phyloP scores from a whole-genome alignment of 371 early-diverging fungal species.

The Nematocida ausubeli region DNA sequence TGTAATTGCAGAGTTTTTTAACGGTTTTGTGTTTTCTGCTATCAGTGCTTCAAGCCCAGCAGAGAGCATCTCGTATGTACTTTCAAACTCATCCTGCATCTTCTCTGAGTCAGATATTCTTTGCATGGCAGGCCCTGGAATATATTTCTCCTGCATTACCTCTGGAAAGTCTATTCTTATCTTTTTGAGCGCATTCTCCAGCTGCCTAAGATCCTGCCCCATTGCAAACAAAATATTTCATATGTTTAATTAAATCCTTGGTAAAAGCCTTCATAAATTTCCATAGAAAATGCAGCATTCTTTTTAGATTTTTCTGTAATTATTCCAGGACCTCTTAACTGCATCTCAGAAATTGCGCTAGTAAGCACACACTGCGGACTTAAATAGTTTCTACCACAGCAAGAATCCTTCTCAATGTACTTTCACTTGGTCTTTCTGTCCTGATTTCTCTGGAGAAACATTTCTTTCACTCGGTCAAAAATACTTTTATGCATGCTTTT shows the following conservation, averaged over 20 bases:
- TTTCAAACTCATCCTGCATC: constrained; percentile 25
- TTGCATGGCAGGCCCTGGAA: constrained; percentile 29
- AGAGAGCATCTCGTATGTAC: constrained; percentile 14
- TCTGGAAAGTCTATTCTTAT: constrained; percentile 33
- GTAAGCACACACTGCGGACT: too few species aligned
- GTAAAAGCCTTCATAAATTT: too few species aligned
- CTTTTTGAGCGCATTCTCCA: constrained; percentile 41
- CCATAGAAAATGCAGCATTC: too few species aligned
- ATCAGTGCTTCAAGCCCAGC: constrained; percentile 23
- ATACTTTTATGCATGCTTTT: too few species aligned
- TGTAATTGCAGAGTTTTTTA: constrained; percentile 28
- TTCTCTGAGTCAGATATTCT: constrained; percentile 30
- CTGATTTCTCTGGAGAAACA: too few species aligned
- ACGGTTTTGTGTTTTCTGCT: constrained; percentile 5
- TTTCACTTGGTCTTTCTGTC: too few species aligned
- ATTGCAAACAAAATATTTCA: constrained; percentile 29
- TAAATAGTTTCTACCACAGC: background rate
- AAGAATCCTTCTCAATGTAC: too few species aligned
- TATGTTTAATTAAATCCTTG: constrained; percentile 5
- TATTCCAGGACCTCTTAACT: too few species aligned
- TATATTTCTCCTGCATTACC: constrained; percentile 14
- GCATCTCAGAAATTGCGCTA: too few species aligned
- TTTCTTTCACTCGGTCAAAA: too few species aligned
- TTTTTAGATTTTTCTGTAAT: too few species aligned
- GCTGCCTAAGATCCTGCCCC: constrained; percentile 1